Percentiles rank a stretch among this genome's conserved stretches.
phyloP scores from a whole-genome alignment of 768 basidiomycete genomes.

The Termitomyces sp. region DNA sequence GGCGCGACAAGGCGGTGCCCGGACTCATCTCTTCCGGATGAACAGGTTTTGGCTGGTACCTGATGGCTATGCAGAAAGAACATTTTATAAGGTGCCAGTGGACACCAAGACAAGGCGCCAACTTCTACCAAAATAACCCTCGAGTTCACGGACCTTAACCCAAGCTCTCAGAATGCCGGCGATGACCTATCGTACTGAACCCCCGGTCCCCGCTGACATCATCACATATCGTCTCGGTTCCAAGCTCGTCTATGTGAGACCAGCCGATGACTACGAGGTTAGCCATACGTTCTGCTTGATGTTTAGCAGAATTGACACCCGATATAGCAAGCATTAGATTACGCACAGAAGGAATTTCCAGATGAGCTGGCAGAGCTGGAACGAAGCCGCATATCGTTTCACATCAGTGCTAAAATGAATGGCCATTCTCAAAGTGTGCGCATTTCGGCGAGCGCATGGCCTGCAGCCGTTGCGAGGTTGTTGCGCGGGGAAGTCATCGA shows the following conservation, averaged over 20 bases:
- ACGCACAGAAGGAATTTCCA: constrained; percentile 47
- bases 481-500: constrained; percentile 46
- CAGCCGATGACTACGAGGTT: constrained; percentile 40
- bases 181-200: constrained; percentile 16
- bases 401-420: constrained; percentile 28
- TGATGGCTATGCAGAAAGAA: too few species aligned
- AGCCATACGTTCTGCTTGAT: constrained; percentile 2
- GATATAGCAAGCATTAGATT: constrained; percentile 45
- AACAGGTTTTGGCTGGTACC: too few species aligned
- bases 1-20: too few species aligned
- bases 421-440: constrained; percentile 33
- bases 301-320: not conserved
- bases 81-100: too few species aligned
- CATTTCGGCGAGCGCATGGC: constrained; percentile 53
- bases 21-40: too few species aligned
- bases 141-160: too few species aligned
- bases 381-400: constrained; percentile 42
- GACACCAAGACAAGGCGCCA: too few species aligned
- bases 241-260: constrained; percentile 49
- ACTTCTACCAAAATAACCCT: too few species aligned
- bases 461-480: constrained; percentile 33
- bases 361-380: constrained; percentile 33
- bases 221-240: constrained; percentile 44
- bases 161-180: constrained; percentile 11
- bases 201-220: constrained; percentile 34